Evolutionary conservation across 2,329 filamentous ascomycete species (phyloP).

Genomic region (Talaromyces pinophilus): DNA sequence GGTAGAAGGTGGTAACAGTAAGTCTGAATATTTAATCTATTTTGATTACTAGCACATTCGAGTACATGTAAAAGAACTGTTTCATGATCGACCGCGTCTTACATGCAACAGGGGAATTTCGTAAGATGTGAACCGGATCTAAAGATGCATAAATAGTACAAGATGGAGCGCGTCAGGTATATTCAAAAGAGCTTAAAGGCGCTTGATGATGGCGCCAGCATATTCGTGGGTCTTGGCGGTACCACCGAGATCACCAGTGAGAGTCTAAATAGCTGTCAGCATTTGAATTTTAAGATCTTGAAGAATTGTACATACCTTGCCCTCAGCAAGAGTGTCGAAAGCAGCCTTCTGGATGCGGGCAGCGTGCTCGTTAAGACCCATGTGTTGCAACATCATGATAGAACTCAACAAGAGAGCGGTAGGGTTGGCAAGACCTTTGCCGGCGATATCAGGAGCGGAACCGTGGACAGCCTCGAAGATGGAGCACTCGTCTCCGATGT

Average conservation of each 20-base stretch:
- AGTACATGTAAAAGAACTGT: conserved; percentile 25
- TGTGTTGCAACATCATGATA: conserved; percentile 99
- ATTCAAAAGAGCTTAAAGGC: conserved; percentile 46
- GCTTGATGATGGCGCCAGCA: conserved; percentile 82
- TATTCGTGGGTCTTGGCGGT: conserved; percentile 96
- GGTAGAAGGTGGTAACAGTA: not conserved
- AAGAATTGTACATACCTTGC: conserved; percentile 63
- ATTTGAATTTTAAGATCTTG: conserved; percentile 15
- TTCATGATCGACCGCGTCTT: conserved; percentile 25
- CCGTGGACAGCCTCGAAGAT: conserved; percentile 99
- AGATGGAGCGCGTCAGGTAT: conserved; percentile 18
- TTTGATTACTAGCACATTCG: conserved; percentile 27
- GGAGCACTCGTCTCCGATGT: conserved; percentile 98
- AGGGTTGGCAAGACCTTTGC: conserved; percentile 94
- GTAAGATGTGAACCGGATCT: conserved; percentile 28
- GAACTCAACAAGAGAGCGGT: conserved; percentile 92
- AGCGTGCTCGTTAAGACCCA: conserved; percentile 85
- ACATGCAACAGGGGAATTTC: conserved; percentile 40
- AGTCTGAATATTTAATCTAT: conserved; percentile 6
- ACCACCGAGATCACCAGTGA: conserved; percentile 95
- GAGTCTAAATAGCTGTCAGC: conserved; percentile 50
- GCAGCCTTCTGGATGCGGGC: conserved; percentile 88
- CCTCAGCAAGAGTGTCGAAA: conserved; percentile 92
- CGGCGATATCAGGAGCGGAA: conserved; percentile 93
- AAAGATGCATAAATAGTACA: conserved; percentile 43